phyloP scores from a whole-genome alignment of 257 asterid species.

The Capsicum pubescens region DNA sequence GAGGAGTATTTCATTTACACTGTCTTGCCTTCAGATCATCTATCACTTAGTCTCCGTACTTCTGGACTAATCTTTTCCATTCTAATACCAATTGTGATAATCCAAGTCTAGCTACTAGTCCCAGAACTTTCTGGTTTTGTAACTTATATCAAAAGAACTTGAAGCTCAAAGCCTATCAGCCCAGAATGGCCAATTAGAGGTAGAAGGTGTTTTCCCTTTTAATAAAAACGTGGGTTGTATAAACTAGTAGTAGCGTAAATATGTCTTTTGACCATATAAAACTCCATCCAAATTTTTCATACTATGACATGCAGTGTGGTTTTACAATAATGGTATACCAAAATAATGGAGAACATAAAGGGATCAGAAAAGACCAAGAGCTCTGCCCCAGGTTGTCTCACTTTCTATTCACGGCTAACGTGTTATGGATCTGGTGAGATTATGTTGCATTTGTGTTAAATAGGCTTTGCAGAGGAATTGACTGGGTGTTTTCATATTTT shows the following conservation, averaged over 20 bases:
- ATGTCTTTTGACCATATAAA: slow-evolving; percentile 13
- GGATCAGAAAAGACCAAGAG: not conserved
- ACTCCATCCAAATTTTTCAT: not conserved
- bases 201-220: not conserved
- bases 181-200: not conserved
- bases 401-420: slow-evolving; percentile 17
- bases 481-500: not conserved
- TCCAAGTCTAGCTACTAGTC: slow-evolving; percentile 17
- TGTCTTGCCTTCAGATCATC: slow-evolving; percentile 24
- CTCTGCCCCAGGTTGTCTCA: not conserved
- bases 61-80: not conserved
- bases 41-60: slow-evolving; percentile 9
- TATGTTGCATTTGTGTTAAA: slow-evolving; percentile 13
- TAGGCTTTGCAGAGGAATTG: slow-evolving; percentile 1
- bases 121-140: not conserved
- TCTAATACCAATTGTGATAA: slow-evolving; percentile 21
- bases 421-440: not conserved
- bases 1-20: not conserved
- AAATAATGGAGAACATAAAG: not conserved
- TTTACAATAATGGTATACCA: not conserved
- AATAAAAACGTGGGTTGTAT: not conserved
- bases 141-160: slow-evolving; percentile 18
- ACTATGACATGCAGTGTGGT: not conserved
- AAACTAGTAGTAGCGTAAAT: not conserved
- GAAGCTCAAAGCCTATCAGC: not conserved